These are phyloP conservation scores for Poterioochromonas sp. DNA, from an alignment of 352 stramenopile genomes.

Conservation along the genomic window DNA sequence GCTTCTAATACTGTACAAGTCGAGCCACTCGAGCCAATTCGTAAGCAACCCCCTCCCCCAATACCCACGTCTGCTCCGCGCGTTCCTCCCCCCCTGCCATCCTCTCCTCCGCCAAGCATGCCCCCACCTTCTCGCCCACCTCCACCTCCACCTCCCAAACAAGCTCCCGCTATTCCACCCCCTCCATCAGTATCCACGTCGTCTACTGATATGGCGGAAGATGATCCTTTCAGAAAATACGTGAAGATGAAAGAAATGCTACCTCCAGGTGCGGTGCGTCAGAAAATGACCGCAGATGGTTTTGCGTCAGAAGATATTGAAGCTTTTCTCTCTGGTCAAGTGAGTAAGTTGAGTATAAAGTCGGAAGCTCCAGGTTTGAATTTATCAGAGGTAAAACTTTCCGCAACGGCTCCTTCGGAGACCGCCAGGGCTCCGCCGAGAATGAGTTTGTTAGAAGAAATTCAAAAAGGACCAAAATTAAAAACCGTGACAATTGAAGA, in stretches of 20 bases:
- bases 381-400: background rate
- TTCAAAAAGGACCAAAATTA: background rate
- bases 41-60: background rate
- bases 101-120: background rate
- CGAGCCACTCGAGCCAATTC: background rate
- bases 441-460: background rate
- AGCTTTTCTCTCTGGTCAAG: background rate
- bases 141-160: background rate
- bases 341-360: background rate
- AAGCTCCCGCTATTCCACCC: too few species aligned
- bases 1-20: background rate
- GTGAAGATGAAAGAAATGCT: slow-evolving; percentile 21
- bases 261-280: background rate
- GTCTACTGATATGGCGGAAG: background rate
- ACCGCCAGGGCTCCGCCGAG: background rate
- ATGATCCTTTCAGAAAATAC: slow-evolving; percentile 3
- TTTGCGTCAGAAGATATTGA: background rate
- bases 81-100: background rate
- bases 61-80: background rate
- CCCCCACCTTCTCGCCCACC: background rate
- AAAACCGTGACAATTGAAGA: background rate
- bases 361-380: background rate
- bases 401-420: background rate
- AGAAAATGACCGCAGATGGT: slow-evolving; percentile 13
- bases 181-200: background rate